Base-by-base conservation (phyloP, 202 grass and related monocot species). In the Musa balbisiana region DNA sequence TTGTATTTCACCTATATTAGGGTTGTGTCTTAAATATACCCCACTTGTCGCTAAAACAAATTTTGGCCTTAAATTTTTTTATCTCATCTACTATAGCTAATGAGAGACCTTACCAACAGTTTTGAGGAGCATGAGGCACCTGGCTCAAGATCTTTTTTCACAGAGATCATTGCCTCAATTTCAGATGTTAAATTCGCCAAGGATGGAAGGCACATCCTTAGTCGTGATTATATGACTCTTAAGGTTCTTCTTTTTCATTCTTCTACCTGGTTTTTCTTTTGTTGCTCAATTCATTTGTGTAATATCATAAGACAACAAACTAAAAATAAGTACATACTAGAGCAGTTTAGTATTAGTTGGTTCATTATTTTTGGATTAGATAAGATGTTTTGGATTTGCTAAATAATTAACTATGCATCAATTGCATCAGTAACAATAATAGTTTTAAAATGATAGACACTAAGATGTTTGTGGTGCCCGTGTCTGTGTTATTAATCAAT, bases 181-280 rank as follows among this genome's bases (percentile, higher is more conserved):
- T 79, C 77, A 60, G 66, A 79, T 71, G 71, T 79, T 24, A 72
- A 79, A 79, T 79, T 79, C 51, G 25, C 77, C 17, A 79, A 71
- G 53, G 77, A 79, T 79, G 77, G 77, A 60, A 79, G 77, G 20
- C 67, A 79, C 55, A 59, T 79, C 53, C 77, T 79, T 71, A 79
- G 77, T 71, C 66, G 77, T 58, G 77, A 79, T 79, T 79, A 79
- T 51, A 79, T 79, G 77, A 79, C 53, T 51, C 65, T 79, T 59
- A 79, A 79, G 77, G 77, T 79, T 62, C 26, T 3, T 54, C n/a
- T 27, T 67, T 23, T 51, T 71, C 11, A 17, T 71, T 19, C 27
- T 62, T 62, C 9, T 52, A 59, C 8, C 17, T 11, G 69, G 1
- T 29, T 3, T 70, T 51, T 70, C 15, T 49, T 50, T 72, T 23